Evolutionary conservation across 257 asterid species (phyloP), one percentile per base, ranked within the genome.

Genomic region (Lithospermum erythrorhizon): DNA sequence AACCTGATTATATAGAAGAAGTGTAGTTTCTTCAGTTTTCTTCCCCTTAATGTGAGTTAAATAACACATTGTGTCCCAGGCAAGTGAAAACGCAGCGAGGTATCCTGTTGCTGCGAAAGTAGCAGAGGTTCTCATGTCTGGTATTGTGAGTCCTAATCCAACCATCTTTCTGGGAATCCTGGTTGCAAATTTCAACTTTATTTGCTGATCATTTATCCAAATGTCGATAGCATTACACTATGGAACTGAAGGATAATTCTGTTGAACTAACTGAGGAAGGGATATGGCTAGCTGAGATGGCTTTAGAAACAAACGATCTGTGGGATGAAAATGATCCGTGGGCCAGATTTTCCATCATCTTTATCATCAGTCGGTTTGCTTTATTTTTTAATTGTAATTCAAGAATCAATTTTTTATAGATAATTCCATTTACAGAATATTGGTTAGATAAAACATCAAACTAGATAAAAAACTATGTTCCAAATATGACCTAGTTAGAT

Each of bases 291-390:
- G 94, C 95, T 66, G 97, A 93, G 85, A 80, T 79, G 96, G 97
- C 98, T 76, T 80, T 93, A 55, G 97, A 84, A 73, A 89, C 98
- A 76, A 77, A 75, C 77, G 98, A 93, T 75, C 71, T 91, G 29
- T 91, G 97, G 98, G 95, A 93, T 77, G 98, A 93, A 82, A 86
- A 81, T 77, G 95, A 93, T 79, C 98, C 97, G 52, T 93, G 98
- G 98, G 98, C 98, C 64, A 86, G 95, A 11, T 41, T 11, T 14
- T 41, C 18, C 13, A 41, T 41, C 11, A 11, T 41, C 49, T 14
- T 21, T 56, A 32, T 53, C 41, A 60, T 1, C 67, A 30, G 61
- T 56, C 29, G 32, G 59, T 52, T 25, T 23, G n/a, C 54, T 21
- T 48, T 7, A 19, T 30, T 61, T 19, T 24, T 35, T 35, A 35